phyloP scores from a whole-genome alignment of 129 eudicot genomes.

The Chrysanthemum lavandulifolium region DNA sequence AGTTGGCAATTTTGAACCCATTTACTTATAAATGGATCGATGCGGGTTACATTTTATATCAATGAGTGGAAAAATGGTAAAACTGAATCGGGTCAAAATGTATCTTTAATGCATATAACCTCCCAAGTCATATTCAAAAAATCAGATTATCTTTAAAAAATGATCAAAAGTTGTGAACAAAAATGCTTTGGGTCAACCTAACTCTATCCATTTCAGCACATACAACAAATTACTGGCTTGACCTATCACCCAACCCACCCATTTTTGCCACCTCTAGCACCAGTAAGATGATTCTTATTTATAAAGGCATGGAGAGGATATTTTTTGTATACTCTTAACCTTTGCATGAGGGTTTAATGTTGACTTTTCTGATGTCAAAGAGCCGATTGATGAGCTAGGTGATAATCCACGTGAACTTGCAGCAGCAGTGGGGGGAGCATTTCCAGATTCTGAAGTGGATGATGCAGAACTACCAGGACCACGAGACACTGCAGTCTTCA shows the following conservation, averaged over 20 bases:
- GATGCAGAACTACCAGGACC: slow-evolving; percentile 63
- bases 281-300: neutral
- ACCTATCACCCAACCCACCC: neutral
- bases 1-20: neutral
- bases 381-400: slow-evolving; percentile 85
- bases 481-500: slow-evolving; percentile 33
- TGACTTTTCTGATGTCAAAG: slow-evolving; percentile 82
- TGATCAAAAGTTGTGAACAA: neutral
- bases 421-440: slow-evolving; percentile 53
- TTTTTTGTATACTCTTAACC: slow-evolving; percentile 35
- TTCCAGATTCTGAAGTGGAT: slow-evolving; percentile 64
- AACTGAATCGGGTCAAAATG: neutral
- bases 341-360: slow-evolving; percentile 92
- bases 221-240: neutral
- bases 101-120: neutral
- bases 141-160: neutral
- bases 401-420: slow-evolving; percentile 62
- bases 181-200: neutral
- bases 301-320: neutral
- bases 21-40: neutral
- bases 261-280: slow-evolving; percentile 7
- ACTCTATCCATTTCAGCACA: neutral
- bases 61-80: neutral
- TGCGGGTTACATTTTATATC: neutral
- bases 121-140: neutral